These are phyloP conservation scores for Vitis vinifera DNA, from an alignment of 164 flowering plant genomes.

Conservation along the genomic window ASM3070453v1 NC_081809.1:26200501-26201000, in stretches of 20 bases:
- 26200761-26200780: no score
- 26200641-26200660: neutral
- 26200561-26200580: neutral
- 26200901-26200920: neutral
- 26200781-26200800: no score
- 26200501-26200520: neutral
- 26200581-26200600: neutral
- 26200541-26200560: neutral
- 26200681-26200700: no score
- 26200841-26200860: neutral
- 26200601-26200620: neutral
- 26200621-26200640: neutral
- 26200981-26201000: no score
- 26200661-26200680: no score
- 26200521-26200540: neutral
- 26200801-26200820: neutral
- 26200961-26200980: no score
- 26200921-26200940: conserved; percentile 2
- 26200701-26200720: no score
- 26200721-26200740: no score
- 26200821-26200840: neutral
- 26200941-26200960: neutral
- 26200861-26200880: neutral
- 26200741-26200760: no score
- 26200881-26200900: neutral